phyloP scores from a whole-genome alignment of 768 basidiomycete species.

The Scleroderma citrinum region DNA sequence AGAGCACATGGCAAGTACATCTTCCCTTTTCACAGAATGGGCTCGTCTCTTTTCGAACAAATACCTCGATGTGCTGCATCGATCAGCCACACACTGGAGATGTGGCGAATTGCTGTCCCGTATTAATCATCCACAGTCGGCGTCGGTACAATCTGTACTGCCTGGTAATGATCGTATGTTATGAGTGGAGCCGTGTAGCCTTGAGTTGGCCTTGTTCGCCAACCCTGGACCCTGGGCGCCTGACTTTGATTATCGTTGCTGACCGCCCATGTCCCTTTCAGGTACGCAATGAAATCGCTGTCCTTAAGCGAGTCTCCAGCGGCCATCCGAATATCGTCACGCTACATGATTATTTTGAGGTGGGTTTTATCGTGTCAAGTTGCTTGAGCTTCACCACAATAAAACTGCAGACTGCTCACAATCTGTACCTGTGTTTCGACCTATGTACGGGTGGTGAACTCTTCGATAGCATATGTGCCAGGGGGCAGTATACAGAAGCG shows the following conservation, averaged over 20 bases:
- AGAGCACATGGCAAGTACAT: constrained; percentile 82
- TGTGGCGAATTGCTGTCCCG: background rate
- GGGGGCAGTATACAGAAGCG: constrained; percentile 95
- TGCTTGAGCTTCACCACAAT: background rate
- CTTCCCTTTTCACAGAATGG: background rate
- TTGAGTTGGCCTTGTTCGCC: too few relatives aligned
- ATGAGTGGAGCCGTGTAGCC: too few relatives aligned
- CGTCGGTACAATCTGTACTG: too few relatives aligned
- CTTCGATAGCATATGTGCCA: constrained; percentile 98
- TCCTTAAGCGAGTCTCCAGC: constrained; percentile 89
- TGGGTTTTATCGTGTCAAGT: constrained; percentile 24
- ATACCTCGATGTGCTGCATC: constrained; percentile 4
- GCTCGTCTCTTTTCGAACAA: constrained; percentile 1
- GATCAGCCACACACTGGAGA: background rate
- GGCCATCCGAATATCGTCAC: constrained; percentile 90
- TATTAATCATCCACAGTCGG: background rate
- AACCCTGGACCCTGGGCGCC: constrained; percentile 14
- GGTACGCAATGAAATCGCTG: constrained; percentile 96
- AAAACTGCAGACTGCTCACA: constrained; percentile 68
- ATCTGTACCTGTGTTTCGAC: constrained; percentile 92
- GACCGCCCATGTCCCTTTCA: constrained; percentile 24
- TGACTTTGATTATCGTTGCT: constrained; percentile 4
- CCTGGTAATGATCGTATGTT: too few relatives aligned
- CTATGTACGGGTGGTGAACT: constrained; percentile 96
- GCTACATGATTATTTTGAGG: constrained; percentile 94